phyloP scores from a whole-genome alignment of 352 stramenopile species.

The Poterioochromonas sp. region DNA sequence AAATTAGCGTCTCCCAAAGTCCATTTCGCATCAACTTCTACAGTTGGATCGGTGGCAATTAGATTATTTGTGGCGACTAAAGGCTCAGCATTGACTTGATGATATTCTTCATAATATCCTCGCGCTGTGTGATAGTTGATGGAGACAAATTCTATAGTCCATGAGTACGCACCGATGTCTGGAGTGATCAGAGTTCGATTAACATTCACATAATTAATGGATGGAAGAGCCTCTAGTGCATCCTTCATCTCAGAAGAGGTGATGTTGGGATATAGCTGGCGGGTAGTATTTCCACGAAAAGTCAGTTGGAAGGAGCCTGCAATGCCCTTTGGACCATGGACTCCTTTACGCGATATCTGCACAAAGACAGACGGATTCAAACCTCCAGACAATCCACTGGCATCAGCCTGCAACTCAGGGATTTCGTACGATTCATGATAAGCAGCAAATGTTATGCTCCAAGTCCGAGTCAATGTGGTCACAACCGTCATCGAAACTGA shows the following conservation, averaged over 20 bases:
- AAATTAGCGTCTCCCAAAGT: background rate
- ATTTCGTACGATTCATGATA: conserved; percentile 14
- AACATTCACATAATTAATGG: conserved; percentile 6
- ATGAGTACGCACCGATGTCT: background rate
- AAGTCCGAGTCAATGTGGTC: background rate
- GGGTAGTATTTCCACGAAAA: background rate
- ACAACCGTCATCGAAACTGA: background rate
- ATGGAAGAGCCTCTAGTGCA: conserved; percentile 1
- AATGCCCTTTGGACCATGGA: conserved; percentile 7
- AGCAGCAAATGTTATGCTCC: conserved; percentile 9
- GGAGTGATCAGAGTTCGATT: background rate
- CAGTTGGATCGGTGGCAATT: background rate
- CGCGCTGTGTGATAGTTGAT: background rate
- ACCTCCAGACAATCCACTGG: background rate
- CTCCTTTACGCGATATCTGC: background rate
- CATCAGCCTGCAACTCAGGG: background rate
- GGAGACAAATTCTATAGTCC: conserved; percentile 3
- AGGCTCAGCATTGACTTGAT: conserved; percentile 10
- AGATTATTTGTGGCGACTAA: conserved; percentile 15
- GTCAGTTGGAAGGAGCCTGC: background rate
- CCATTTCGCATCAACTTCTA: background rate
- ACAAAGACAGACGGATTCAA: background rate
- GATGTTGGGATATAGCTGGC: background rate
- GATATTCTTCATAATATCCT: background rate
- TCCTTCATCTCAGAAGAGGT: background rate